Percentiles rank a stretch among this genome's conserved stretches.
Evolutionary conservation across 495 filamentous ascomycete genomes (phyloP).

Genomic region (Tuber melanosporum): DNA sequence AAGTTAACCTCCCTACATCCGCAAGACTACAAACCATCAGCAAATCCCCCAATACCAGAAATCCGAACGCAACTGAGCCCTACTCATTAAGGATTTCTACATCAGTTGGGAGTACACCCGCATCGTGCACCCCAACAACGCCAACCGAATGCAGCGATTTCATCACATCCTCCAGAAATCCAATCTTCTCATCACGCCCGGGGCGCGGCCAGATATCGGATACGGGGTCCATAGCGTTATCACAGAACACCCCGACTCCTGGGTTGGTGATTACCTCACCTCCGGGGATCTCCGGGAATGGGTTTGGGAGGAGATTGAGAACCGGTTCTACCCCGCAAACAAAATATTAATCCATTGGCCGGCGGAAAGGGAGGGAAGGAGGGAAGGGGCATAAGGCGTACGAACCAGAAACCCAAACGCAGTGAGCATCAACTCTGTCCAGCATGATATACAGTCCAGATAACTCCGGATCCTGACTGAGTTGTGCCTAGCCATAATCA

Average conservation of each 20-base stretch:
- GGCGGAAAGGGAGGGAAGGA: neutral
- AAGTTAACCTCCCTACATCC: conserved; percentile 48
- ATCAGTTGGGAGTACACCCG: conserved; percentile 51
- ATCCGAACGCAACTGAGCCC: neutral
- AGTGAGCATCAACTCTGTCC: conserved; percentile 61
- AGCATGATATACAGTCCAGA: conserved; percentile 58
- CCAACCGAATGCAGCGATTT: conserved; percentile 53
- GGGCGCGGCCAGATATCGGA: conserved; percentile 52
- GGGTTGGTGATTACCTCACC: conserved; percentile 54
- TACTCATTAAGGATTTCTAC: conserved; percentile 49
- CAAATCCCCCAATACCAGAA: neutral
- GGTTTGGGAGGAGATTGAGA: conserved; percentile 50
- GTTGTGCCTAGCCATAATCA: conserved; percentile 43
- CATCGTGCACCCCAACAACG: conserved; percentile 58
- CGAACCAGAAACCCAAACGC: conserved; percentile 53
- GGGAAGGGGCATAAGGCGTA: neutral
- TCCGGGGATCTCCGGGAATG: conserved; percentile 52
- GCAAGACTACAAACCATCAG: conserved; percentile 37
- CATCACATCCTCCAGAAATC: conserved; percentile 53
- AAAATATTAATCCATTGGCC: neutral
- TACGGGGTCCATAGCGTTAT: conserved; percentile 61
- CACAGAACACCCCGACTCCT: conserved; percentile 61
- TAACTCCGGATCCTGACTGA: conserved; percentile 50
- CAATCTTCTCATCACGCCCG: conserved; percentile 46
- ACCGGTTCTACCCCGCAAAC: conserved; percentile 44